Percentiles rank a stretch among this genome's conserved stretches.
These are phyloP conservation scores for Solanum aculeatissimum DNA, from an alignment of 305 asterid genomes.

Conservation along the genomic window DNA sequence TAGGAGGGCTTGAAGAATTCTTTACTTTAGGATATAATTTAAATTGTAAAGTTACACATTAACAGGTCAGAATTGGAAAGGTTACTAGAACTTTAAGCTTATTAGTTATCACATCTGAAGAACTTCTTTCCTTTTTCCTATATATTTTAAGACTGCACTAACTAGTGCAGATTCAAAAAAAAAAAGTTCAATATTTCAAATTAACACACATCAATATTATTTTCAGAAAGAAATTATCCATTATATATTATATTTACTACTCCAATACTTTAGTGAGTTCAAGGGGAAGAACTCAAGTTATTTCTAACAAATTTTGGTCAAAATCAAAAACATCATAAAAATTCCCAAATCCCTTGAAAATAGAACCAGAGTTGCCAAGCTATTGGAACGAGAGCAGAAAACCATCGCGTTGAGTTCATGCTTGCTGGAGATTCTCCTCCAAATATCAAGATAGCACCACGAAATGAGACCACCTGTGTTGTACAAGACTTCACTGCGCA, in stretches of 20 bases:
- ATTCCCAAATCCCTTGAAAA: not conserved
- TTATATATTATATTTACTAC: no score
- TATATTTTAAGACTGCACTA: no score
- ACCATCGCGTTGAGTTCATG: not conserved
- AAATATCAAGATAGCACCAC: not conserved
- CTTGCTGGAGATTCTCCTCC: not conserved
- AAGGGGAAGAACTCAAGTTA: not conserved
- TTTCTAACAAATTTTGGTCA: not conserved
- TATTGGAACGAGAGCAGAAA: not conserved
- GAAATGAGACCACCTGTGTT: not conserved
- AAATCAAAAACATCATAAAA: not conserved
- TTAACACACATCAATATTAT: no score
- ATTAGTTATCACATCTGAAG: no score
- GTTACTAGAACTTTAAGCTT: no score
- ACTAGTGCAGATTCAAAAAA: no score
- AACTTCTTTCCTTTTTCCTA: no score
- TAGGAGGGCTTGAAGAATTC: no score
- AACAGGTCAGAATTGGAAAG: no score
- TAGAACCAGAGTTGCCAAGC: not conserved
- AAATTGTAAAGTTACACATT: no score
- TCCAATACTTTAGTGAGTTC: not conserved
- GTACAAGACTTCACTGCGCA: not conserved
- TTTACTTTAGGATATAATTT: no score
- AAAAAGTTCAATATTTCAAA: no score
- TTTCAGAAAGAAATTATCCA: not conserved